Evolutionary conservation across 495 filamentous ascomycete genomes (phyloP), one percentile per base, ranked within the genome.

Genomic region (Alectoria sarmentosa): DNA sequence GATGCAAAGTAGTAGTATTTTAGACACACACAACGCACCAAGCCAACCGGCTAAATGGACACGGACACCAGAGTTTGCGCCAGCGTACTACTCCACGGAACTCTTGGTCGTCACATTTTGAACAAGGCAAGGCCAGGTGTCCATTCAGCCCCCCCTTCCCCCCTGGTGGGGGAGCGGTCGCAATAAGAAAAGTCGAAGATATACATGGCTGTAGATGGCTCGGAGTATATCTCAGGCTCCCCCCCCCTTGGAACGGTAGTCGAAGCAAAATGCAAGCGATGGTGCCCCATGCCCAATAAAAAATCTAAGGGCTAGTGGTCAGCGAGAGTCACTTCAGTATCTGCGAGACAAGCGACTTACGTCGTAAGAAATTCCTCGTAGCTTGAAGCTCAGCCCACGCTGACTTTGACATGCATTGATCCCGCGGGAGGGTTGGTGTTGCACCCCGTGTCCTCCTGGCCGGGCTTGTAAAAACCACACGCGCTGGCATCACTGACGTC

Each of bases 11-110:
- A 14, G 13, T 36, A 14, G 52, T 64, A 19, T 63, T 42, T 67
- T 52, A 67, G 44, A 67, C 61, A 60, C 60, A 64, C 65, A 55
- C 65, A 67, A 61, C 65, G 64, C 64, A 64, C 65, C 60, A n/a
- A n/a, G n/a, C n/a, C n/a, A n/a, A 39, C 39, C 62, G 17, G 44
- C 65, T 60, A 63, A 39, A 41, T 38, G 54, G 65, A 67, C 61
- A 63, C 54, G 56, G 56, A 52, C 48, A 52, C 65, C 60, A 67
- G 65, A 67, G 60, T n/a, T 34, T 64, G 60, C 61, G 65, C 60
- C 54, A 63, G 65, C 65, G 61, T 44, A 63, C 46, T 44, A 63
- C 46, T 42, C 61, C 9, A 56, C 56, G 32, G n/a, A 36, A 0
- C 48, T 64, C 60, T 60, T 60, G 65, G 41, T 60, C 61, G 41